Percentiles rank a stretch among this genome's conserved stretches.
Conservation (phyloP, 2,329 filamentous ascomycete species). For the Claviceps purpurea region DNA sequence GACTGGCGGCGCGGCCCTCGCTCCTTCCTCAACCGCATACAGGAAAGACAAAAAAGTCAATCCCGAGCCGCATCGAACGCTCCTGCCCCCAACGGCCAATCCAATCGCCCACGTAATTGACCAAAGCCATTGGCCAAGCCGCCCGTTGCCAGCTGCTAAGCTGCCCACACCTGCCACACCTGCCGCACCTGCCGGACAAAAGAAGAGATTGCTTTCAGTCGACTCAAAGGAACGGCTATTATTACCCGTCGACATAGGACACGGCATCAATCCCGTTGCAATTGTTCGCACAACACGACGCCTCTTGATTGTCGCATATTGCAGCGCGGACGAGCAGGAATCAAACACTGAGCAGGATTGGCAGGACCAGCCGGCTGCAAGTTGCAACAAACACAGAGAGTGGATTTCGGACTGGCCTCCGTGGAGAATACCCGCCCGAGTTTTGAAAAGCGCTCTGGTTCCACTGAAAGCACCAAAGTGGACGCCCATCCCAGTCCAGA, state of each 20-base stretch:
- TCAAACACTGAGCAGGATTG: too few species aligned
- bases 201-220: neutral
- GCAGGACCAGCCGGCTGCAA: neutral
- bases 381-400: neutral
- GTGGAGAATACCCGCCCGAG: conserved; percentile 1
- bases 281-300: neutral
- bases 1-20: neutral
- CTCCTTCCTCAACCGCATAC: neutral
- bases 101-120: neutral
- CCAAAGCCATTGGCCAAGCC: neutral
- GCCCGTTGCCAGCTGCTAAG: neutral
- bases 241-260: neutral
- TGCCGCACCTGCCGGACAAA: neutral
- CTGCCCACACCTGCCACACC: neutral
- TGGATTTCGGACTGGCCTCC: conserved; percentile 2
- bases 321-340: too few species aligned
- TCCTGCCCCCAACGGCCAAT: neutral
- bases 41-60: neutral
- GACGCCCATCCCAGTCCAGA: conserved; percentile 1
- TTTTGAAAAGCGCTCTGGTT: neutral
- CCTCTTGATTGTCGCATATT: neutral
- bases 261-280: neutral
- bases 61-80: neutral
- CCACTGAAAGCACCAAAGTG: conserved; percentile 2
- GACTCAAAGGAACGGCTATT: neutral